phyloP scores from a whole-genome alignment of 1,284 basidiomycete genomes.

The Stereum hirsutum region DNA sequence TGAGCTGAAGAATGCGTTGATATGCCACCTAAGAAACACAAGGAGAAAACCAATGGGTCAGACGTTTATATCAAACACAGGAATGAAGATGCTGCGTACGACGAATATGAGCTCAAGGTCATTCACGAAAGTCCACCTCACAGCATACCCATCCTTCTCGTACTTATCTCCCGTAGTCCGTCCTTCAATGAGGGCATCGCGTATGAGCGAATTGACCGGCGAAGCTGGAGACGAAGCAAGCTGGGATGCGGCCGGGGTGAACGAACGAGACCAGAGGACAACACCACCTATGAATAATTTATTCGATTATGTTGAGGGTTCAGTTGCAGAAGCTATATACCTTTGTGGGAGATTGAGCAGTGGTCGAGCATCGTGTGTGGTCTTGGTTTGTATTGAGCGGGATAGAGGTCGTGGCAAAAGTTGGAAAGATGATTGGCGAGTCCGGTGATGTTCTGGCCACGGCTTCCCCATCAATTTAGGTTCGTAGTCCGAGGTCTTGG shows the following conservation, averaged over 20 bases:
- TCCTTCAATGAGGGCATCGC: slow-evolving; percentile 85
- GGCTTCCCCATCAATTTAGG: no score
- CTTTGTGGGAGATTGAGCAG: slow-evolving; percentile 87
- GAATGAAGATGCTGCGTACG: slow-evolving; percentile 34
- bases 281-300: slow-evolving; percentile 61
- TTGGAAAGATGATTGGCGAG: no score
- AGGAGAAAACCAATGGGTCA: background rate
- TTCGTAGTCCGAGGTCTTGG: no score
- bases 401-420: no score
- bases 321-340: slow-evolving; percentile 28
- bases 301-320: slow-evolving; percentile 6
- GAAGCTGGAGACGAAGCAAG: slow-evolving; percentile 72
- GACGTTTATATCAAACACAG: background rate
- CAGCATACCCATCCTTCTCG: slow-evolving; percentile 87
- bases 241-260: slow-evolving; percentile 75
- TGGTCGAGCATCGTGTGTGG: slow-evolving; percentile 93
- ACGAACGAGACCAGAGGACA: slow-evolving; percentile 88
- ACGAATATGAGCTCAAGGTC: slow-evolving; percentile 93
- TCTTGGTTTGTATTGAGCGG: no score
- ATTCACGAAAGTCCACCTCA: slow-evolving; percentile 90
- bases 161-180: slow-evolving; percentile 70
- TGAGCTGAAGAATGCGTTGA: slow-evolving; percentile 91
- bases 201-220: slow-evolving; percentile 84
- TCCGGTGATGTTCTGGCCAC: no score
- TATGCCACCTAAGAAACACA: slow-evolving; percentile 72